Evolutionary conservation across 2,329 filamentous ascomycete genomes (phyloP).

Genomic region (Ceratocystis alfenasii): DNA sequence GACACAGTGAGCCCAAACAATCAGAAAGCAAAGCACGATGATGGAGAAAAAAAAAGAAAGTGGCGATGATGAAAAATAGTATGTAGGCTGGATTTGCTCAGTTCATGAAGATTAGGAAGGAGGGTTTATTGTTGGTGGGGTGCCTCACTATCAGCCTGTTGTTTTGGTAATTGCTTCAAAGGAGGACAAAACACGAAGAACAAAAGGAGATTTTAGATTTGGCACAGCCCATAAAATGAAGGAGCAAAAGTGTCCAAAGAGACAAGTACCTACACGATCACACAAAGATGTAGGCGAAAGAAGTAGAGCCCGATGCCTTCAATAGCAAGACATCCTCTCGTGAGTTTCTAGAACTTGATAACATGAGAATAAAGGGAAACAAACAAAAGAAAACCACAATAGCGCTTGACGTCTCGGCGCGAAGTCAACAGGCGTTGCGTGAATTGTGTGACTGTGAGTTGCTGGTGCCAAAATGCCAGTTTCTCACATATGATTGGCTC

Average conservation of each 20-base stretch:
- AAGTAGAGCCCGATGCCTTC: neutral
- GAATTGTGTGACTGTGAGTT: neutral
- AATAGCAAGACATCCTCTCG: neutral
- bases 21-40: constrained; percentile 3
- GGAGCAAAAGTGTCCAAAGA: neutral
- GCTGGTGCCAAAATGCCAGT: neutral
- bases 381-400: constrained; percentile 1
- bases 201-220: constrained; percentile 15
- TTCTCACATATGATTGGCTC: constrained; percentile 7
- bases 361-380: neutral
- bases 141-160: constrained; percentile 10
- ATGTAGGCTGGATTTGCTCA: neutral
- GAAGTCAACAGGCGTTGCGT: neutral
- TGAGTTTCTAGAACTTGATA: neutral
- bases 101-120: neutral
- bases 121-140: constrained; percentile 8
- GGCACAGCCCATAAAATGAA: constrained; percentile 5
- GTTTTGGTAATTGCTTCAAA: constrained; percentile 13
- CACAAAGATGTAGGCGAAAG: constrained; percentile 1
- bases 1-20: neutral
- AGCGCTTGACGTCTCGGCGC: neutral
- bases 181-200: constrained; percentile 10
- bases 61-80: neutral
- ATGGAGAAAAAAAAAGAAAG: neutral
- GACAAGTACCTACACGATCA: neutral